Evolutionary conservation across 805 yeast genomes (phyloP).

Genomic region (Candida montana): DNA sequence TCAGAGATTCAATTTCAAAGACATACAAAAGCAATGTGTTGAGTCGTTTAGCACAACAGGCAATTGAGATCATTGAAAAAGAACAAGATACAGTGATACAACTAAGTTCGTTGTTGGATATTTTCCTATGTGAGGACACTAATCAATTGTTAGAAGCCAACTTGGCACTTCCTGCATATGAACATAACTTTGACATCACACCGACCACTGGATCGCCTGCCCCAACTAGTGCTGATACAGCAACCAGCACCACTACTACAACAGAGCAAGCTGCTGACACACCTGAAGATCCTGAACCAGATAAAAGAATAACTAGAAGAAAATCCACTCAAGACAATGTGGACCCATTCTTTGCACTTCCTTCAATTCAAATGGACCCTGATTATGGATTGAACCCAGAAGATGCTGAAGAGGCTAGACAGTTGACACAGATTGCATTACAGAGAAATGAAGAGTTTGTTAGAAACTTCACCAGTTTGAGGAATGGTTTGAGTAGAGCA

Average conservation of each 20-base stretch:
- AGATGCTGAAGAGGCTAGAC: constrained; percentile 65
- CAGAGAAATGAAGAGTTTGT: constrained; percentile 86
- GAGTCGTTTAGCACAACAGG: constrained; percentile 58
- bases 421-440: constrained; percentile 67
- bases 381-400: constrained; percentile 48
- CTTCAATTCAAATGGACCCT: constrained; percentile 38
- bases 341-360: constrained; percentile 67
- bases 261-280: constrained; percentile 9
- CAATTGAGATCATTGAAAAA: constrained; percentile 70
- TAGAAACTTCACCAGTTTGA: constrained; percentile 64
- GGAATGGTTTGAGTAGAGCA: constrained; percentile 74
- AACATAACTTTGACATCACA: constrained; percentile 44
- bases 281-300: constrained; percentile 19
- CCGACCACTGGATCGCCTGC: neutral
- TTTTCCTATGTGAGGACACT: constrained; percentile 85
- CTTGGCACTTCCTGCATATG: constrained; percentile 62
- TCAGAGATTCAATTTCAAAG: constrained; percentile 61
- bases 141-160: constrained; percentile 56
- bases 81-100: constrained; percentile 78
- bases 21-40: constrained; percentile 59
- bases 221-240: neutral
- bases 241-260: neutral
- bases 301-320: constrained; percentile 27
- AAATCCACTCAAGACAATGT: constrained; percentile 25
- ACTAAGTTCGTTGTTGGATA: constrained; percentile 65